Conservation (phyloP, 108 stramenopile species). For the Discostella pseudostelligera region DNA sequence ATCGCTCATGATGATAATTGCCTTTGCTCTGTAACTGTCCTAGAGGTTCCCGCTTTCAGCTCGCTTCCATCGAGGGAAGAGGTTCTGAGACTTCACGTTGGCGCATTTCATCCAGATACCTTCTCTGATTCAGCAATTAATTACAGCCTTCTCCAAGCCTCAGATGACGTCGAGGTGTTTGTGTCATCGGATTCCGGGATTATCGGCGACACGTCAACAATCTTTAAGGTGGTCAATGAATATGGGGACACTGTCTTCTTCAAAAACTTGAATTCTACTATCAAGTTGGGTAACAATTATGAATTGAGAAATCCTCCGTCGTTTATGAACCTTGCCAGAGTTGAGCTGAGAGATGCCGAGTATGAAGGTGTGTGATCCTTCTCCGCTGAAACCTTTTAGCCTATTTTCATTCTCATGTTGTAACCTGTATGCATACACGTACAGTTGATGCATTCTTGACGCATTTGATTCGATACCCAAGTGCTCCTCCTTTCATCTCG, state of each 20-base stretch:
- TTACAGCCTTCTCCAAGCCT: constrained; percentile 25
- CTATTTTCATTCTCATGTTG: not conserved
- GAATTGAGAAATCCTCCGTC: constrained; percentile 32
- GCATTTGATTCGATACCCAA: constrained; percentile 37
- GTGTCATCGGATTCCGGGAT: constrained; percentile 13
- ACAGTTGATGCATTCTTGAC: constrained; percentile 33
- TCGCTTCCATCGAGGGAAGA: constrained; percentile 41
- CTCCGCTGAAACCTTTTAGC: not conserved
- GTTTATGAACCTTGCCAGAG: constrained; percentile 30
- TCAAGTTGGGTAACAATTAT: constrained; percentile 28
- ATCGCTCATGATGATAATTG: constrained; percentile 22
- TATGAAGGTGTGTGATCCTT: constrained; percentile 17
- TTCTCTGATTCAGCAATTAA: constrained; percentile 19
- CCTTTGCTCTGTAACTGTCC: constrained; percentile 23
- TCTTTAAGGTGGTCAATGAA: constrained; percentile 41
- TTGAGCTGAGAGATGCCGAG: constrained; percentile 42
- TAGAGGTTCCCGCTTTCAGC: constrained; percentile 23
- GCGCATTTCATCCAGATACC: constrained; percentile 37
- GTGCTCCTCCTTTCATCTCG: constrained; percentile 61
- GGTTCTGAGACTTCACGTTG: constrained; percentile 44
- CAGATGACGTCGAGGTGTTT: constrained; percentile 27
- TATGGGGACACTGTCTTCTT: constrained; percentile 26
- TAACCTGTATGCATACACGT: not conserved
- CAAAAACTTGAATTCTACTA: constrained; percentile 23
- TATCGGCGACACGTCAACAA: constrained; percentile 34